Evolutionary conservation across 768 basidiomycete species (phyloP), one percentile per base, ranked within the genome.

Genomic region (Leccinum broughii): DNA sequence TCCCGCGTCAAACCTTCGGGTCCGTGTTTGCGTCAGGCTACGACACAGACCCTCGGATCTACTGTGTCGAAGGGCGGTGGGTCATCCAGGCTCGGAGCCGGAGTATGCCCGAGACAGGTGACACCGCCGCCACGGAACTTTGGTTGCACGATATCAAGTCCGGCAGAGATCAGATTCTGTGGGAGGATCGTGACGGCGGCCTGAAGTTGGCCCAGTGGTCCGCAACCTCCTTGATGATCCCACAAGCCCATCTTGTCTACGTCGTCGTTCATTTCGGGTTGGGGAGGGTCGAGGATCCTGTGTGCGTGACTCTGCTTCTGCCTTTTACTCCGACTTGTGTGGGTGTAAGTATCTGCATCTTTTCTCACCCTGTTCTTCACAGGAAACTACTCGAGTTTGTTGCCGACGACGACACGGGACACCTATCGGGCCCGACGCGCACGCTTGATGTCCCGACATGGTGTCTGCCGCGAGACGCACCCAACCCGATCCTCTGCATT

Each of bases 361-460:
- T 17, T 17, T 39, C 15, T 39, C 37, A 37, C 6, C 8, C 10
- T 9, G 6, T 55, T 34, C 22, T 48, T 35, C 13, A 6, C 53
- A 67, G 67, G 34, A 66, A 54, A 5, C 46, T 67, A 24, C 60
- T 69, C 52, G 60, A 64, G 53, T 62, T 67, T n/a, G 57, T 52
- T 24, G 62, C 55, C 7, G 53, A 68, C 11, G 55, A 69, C 1
- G 62, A 67, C 22, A 67, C 65, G 17, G 68, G 65, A 2, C 0
- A 22, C 24, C 41, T 64, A 54, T 58, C 54, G 9, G 52, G 54
- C 7, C 62, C 57, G 37, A 39, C 15, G 11, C 60, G 60, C 17
- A 44, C 37, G 1, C 14, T 67, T 6, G 53, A 66, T 14, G 62
- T 67, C 3, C 68, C 62, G 3, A 61, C 55, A 3, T 60, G 60